A percentile compares a stretch with the other conserved stretches of the same genome.
Evolutionary conservation across 371 early-diverging fungal species (phyloP).

Genomic region (Globomyces sp.): DNA sequence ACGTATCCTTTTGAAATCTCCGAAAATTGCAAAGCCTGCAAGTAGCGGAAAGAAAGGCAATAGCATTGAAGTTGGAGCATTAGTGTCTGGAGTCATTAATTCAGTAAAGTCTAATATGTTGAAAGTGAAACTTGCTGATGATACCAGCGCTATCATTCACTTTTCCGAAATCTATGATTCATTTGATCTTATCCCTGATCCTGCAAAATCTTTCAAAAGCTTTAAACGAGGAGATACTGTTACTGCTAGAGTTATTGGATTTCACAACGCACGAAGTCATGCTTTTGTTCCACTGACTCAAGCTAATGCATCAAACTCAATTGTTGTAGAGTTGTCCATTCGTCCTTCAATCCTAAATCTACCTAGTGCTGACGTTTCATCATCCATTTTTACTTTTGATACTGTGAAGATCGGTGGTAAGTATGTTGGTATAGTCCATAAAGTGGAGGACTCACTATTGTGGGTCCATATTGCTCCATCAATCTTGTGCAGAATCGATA

Average conservation of each 20-base stretch:
- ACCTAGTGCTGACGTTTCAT: conserved; percentile 16
- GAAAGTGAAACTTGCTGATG: conserved; percentile 61
- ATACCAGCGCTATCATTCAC: conserved; percentile 67
- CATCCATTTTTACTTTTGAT: not conserved
- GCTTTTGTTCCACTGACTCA: conserved; percentile 64
- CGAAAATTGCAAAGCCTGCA: too few relatives aligned
- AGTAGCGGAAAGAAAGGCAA: too few relatives aligned
- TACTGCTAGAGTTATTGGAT: conserved; percentile 64
- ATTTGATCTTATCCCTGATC: conserved; percentile 41
- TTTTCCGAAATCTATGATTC: conserved; percentile 59
- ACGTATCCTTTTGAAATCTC: too few relatives aligned
- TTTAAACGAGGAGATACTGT: conserved; percentile 43
- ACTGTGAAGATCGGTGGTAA: conserved; percentile 49
- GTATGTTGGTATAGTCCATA: conserved; percentile 59
- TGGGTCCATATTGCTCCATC: conserved; percentile 47
- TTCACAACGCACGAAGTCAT: conserved; percentile 55
- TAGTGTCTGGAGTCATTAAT: conserved; percentile 54
- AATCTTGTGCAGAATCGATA: conserved; percentile 47
- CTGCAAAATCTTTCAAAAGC: conserved; percentile 41
- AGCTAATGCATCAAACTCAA: conserved; percentile 38
- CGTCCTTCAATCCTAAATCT: conserved; percentile 41
- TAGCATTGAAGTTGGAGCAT: conserved; percentile 48
- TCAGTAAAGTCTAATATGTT: conserved; percentile 59
- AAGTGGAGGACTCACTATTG: conserved; percentile 42
- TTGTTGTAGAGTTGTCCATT: conserved; percentile 54